phyloP scores from a whole-genome alignment of 2,329 filamentous ascomycete genomes.

The Verticillium isaacii region DNA sequence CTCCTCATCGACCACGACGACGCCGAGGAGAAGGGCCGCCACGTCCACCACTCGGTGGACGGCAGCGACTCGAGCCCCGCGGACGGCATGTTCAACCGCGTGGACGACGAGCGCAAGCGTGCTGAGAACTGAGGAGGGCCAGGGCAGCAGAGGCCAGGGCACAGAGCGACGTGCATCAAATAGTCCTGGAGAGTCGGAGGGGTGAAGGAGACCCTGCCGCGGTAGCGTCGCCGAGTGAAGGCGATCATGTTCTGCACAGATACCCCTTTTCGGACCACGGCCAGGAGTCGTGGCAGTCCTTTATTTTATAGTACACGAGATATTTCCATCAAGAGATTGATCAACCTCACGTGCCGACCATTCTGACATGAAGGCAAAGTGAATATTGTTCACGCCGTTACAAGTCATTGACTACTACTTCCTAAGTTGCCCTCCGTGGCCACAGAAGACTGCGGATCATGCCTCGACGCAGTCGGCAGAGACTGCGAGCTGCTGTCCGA shows the following conservation, averaged over 20 bases:
- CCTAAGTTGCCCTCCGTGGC: background rate
- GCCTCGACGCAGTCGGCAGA: background rate
- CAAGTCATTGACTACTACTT: background rate
- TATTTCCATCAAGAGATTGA: background rate
- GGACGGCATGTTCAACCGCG: background rate
- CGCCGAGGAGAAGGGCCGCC: constrained; percentile 28
- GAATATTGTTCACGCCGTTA: background rate
- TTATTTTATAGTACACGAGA: background rate
- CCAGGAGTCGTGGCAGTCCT: background rate
- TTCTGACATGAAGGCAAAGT: background rate
- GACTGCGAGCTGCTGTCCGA: background rate
- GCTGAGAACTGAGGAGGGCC: background rate
- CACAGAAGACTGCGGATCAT: background rate
- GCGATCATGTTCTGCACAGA: background rate
- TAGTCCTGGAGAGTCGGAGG: background rate
- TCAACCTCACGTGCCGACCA: background rate
- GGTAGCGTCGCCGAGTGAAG: background rate
- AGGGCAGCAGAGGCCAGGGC: background rate
- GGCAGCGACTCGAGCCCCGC: background rate
- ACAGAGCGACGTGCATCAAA: background rate
- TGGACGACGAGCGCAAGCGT: background rate
- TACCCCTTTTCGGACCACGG: background rate
- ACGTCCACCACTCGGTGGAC: background rate
- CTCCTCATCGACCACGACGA: constrained; percentile 43
- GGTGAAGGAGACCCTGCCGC: background rate